Base-by-base conservation (phyloP, 345 rosid species). In the Euphorbia pulcherrima region DNA sequence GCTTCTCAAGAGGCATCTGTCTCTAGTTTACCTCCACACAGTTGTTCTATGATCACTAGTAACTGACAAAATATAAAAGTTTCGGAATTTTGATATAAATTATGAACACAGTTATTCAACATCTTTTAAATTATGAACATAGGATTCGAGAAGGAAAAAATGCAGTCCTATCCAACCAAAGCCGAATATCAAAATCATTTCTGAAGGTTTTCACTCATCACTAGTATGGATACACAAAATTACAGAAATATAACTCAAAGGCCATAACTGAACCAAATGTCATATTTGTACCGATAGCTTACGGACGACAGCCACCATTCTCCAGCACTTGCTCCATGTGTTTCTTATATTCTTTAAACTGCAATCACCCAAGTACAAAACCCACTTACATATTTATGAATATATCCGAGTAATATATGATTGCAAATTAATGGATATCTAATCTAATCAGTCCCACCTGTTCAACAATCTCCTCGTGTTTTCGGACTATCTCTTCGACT, bases 391-490 rank as follows among this genome's bases (percentile, higher is more conserved):
- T 3, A 27, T 12, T 13, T 27, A 13, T 57, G 18, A 16, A 28
- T 57, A 29, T 27, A 55, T 23, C 17, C 17, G 12, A 30, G 12
- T 27, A 27, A 16, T 56, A 24, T 24, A 28, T 0, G n/a, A 56
- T 27, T 20, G 35, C 30, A 56, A 56, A 56, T 56, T 54, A 16
- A 37, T 20, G 13, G 20, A 41, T 6, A 64, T 46, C 30, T 60
- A 6, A 65, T 46, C 44, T n/a, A n/a, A n/a, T 27, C 54, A 40
- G 17, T 18, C 14, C 13, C 63, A 94, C 99, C 96, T 94, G 86
- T 74, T 85, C 79, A 35, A 82, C 82, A 50, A 88, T 69, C 79
- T 87, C 90, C 77, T 84, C 90, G 24, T 84, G 74, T 83, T 85
- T 91, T 48, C 39, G 27, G 16, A 81, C 76, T 72, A 88, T 64